Conservation (phyloP, 163 green algal species). For the Chloromonas sp. region DNA sequence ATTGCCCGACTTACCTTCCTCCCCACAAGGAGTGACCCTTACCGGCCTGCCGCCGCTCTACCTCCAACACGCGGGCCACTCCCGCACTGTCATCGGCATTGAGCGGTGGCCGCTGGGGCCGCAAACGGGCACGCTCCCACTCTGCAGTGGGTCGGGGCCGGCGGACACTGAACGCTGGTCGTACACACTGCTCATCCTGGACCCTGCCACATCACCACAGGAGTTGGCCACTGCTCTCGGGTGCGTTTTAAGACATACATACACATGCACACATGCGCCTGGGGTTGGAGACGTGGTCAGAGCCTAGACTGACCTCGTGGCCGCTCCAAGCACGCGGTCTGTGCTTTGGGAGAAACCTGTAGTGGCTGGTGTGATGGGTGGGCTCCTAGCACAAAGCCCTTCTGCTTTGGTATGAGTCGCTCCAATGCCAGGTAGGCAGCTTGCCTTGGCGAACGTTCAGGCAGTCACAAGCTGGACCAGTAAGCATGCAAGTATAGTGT, state of each 20-base stretch:
- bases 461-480: too few relatives aligned
- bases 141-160: not conserved
- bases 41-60: conserved; percentile 66
- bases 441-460: too few relatives aligned
- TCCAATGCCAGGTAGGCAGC: too few relatives aligned
- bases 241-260: not conserved
- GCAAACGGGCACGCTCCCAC: conserved; percentile 13
- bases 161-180: not conserved
- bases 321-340: not conserved
- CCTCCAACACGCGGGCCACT: conserved; percentile 86
- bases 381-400: too few relatives aligned
- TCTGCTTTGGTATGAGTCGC: too few relatives aligned
- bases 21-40: not conserved
- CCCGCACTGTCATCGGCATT: conserved; percentile 78
- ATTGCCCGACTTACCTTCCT: too few relatives aligned
- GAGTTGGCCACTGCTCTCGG: conserved; percentile 12
- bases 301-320: not conserved
- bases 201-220: conserved; percentile 26
- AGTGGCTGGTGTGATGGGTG: too few relatives aligned
- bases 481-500: too few relatives aligned
- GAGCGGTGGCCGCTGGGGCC: conserved; percentile 35
- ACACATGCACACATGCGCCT: too few relatives aligned
- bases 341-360: not conserved
- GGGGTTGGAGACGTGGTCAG: too few relatives aligned
- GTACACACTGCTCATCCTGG: conserved; percentile 53